Evolutionary conservation across 805 yeast species (phyloP).

Genomic region (Henningerozyma blattae): DNA sequence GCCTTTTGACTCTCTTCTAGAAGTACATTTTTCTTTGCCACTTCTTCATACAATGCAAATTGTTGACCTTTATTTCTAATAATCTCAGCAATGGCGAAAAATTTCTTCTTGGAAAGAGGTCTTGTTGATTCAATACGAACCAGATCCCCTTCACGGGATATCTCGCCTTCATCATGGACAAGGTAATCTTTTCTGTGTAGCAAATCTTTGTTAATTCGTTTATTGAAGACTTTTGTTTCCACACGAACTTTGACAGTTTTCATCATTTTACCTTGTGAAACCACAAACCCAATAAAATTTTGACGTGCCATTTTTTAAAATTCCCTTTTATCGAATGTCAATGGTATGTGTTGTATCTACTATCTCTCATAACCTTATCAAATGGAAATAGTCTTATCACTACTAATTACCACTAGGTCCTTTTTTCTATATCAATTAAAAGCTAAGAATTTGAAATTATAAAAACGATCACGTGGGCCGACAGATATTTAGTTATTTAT

Average conservation of each 20-base stretch:
- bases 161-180: constrained; percentile 87
- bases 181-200: constrained; percentile 70
- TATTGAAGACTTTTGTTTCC: constrained; percentile 62
- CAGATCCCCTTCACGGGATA: constrained; percentile 89
- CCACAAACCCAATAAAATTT: constrained; percentile 82
- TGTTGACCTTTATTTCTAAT: constrained; percentile 84
- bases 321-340: background rate
- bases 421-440: no score
- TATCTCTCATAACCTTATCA: no score
- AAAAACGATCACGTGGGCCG: no score
- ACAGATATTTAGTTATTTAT: no score
- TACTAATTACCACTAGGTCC: no score
- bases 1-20: constrained; percentile 54
- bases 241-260: constrained; percentile 93
- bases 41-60: constrained; percentile 64
- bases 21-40: constrained; percentile 56
- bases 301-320: constrained; percentile 71
- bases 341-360: no score
- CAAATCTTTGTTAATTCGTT: constrained; percentile 60
- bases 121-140: constrained; percentile 87
- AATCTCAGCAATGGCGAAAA: constrained; percentile 87
- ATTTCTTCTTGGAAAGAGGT: constrained; percentile 70
- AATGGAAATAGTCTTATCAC: no score
- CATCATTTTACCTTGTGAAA: constrained; percentile 91
- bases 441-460: no score